phyloP scores from a whole-genome alignment of 371 early-diverging fungal genomes.

The Apophysomyces trapeziformis region DNA sequence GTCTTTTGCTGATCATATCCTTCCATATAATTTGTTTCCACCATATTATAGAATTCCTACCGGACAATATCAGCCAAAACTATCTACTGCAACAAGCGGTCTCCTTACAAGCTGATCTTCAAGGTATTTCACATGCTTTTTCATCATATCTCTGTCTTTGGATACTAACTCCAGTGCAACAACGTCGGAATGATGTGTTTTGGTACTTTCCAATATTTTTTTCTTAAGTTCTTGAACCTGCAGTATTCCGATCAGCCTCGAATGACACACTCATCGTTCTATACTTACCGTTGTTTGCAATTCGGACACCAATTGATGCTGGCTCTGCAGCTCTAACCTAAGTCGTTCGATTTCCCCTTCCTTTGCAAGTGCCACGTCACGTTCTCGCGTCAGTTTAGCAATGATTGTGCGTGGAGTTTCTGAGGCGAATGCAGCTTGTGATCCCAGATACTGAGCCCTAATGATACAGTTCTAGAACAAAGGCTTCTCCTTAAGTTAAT shows the following conservation, averaged over 20 bases:
- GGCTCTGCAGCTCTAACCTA: constrained; percentile 2
- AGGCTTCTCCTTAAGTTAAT: neutral
- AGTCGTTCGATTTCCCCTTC: neutral
- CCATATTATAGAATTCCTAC: constrained; percentile 67
- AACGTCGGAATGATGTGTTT: constrained; percentile 13
- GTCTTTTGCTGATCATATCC: constrained; percentile 61
- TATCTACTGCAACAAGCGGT: neutral
- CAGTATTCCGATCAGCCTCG: too few species aligned
- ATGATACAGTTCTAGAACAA: neutral
- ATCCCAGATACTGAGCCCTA: constrained; percentile 24
- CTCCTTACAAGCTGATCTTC: constrained; percentile 56
- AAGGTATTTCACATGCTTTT: constrained; percentile 54
- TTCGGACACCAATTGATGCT: constrained; percentile 5
- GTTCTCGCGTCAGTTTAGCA: constrained; percentile 11
- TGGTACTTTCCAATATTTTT: constrained; percentile 18
- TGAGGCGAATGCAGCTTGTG: constrained; percentile 5
- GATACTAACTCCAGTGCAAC: constrained; percentile 14
- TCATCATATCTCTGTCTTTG: constrained; percentile 35
- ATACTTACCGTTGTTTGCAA: constrained; percentile 9
- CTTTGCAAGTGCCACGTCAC: neutral
- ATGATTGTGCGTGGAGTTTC: constrained; percentile 22
- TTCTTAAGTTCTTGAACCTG: constrained; percentile 17
- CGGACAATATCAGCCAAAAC: neutral
- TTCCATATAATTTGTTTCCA: constrained; percentile 56
- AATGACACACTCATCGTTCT: neutral